A percentile compares a stretch with the other conserved stretches of the same genome.
Conservation (phyloP, 805 yeast genomes). For the Starmerella bombicola region DNA sequence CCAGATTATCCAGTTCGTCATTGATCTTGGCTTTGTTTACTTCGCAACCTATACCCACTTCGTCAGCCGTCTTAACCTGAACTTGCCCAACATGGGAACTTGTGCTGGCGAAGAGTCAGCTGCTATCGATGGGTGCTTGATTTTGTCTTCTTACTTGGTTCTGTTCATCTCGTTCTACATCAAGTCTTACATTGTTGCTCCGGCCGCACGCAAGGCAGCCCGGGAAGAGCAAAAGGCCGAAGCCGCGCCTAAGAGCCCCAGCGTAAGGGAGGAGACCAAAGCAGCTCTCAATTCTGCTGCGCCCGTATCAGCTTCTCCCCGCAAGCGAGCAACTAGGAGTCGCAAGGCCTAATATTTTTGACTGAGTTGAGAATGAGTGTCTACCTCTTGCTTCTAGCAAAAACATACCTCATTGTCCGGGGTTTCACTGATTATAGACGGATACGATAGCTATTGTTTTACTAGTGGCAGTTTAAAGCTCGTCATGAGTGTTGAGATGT, state of each 20-base stretch:
- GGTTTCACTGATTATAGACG: no score
- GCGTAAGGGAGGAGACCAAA: conserved; percentile 3
- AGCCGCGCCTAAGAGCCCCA: conserved; percentile 4
- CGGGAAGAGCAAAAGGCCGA: not conserved
- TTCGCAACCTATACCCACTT: conserved; percentile 88
- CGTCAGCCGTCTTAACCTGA: conserved; percentile 50
- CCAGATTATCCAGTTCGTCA: conserved; percentile 85
- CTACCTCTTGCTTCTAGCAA: no score
- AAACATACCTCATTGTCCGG: no score
- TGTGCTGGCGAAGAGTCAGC: conserved; percentile 91
- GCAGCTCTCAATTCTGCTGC: not conserved
- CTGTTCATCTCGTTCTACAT: conserved; percentile 88
- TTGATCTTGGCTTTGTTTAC: conserved; percentile 83
- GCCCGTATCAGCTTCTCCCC: conserved; percentile 8
- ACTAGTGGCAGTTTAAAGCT: not conserved
- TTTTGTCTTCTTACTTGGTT: conserved; percentile 76
- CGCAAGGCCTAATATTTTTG: conserved; percentile 15
- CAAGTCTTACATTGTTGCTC: conserved; percentile 52
- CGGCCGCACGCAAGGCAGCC: conserved; percentile 21
- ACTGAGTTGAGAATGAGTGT: no score
- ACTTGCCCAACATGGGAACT: conserved; percentile 66
- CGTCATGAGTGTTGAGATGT: not conserved
- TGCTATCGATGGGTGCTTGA: conserved; percentile 80
- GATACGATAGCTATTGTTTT: no score
- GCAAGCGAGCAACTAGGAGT: conserved; percentile 19